Base-by-base conservation (phyloP, 371 early-diverging fungal genomes). In the Mortierella sp. region DNA sequence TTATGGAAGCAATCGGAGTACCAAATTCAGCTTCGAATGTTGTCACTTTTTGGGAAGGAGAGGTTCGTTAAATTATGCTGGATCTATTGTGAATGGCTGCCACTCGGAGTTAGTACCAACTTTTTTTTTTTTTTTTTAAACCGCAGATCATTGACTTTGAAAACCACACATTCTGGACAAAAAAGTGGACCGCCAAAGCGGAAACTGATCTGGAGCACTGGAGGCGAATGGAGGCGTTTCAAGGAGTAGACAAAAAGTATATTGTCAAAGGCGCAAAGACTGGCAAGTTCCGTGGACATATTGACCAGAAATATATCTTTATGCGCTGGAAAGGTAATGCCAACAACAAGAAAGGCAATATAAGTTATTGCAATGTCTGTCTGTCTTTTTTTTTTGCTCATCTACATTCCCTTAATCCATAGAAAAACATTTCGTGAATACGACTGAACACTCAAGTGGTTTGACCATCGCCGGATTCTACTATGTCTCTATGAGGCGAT, bases 261-360 rank as follows among this genome's bases (percentile, higher is more conserved):
- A 69, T 66, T 68, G 62, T 70, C 73, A 57, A 85, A 66, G 62
- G 77, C 63, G 78, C 84, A 68, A 68, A 85, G 84, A 76, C 73
- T 64, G 68, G 84, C 66, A 67, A 66, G 73, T 68, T 85, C 81
- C 57, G 75, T 70, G 75, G 86, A 67, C 64, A 80, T 59, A 40
- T 84, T 62, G 54, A 67, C 9, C 72, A 80, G 51, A 81, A 84
- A 51, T 88, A 86, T 69, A 84, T 90, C 18, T 88, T 89, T 65
- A 90, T 90, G 89, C 85, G 90, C n/a, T 89, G 89, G 89, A 90
- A 90, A 81, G 89, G 89, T 87, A 78, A 52, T 24, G 6, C 49
- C 5, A 1, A 9, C 9, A 40, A 40, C 32, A 61, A 18, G 58
- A 8, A 52, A 20, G 52, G 3, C 26, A 52, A 24, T 1, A 22